These are phyloP conservation scores for Penicillium herquei DNA, from an alignment of 495 filamentous ascomycete genomes.

Conservation along the genomic window DNA sequence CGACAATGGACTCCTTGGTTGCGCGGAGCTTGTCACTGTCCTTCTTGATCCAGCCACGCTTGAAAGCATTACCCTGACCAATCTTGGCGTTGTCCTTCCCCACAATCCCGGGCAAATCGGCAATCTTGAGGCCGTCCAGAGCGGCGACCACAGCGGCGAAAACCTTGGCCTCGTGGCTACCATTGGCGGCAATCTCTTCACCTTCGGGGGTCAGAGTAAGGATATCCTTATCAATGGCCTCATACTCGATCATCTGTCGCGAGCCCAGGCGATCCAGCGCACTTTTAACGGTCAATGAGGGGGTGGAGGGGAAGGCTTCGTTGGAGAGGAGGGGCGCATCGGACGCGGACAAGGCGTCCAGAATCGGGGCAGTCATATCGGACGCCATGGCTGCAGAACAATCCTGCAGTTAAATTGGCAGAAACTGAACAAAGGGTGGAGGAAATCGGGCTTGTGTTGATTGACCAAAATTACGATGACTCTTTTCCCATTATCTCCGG, in stretches of 20 bases:
- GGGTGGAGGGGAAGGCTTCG: constrained; percentile 71
- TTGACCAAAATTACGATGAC: constrained; percentile 25
- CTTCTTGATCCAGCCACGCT: constrained; percentile 93
- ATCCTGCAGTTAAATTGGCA: constrained; percentile 23
- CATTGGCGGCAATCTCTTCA: constrained; percentile 72
- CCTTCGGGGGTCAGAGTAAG: constrained; percentile 77
- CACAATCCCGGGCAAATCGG: constrained; percentile 73
- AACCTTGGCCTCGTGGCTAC: constrained; percentile 92
- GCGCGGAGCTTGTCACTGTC: constrained; percentile 65
- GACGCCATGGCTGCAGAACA: constrained; percentile 49
- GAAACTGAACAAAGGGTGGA: constrained; percentile 8
- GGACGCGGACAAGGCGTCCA: constrained; percentile 63
- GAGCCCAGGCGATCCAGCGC: constrained; percentile 82
- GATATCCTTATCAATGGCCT: constrained; percentile 76
- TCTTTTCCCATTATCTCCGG: constrained; percentile 30
- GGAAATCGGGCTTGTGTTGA: constrained; percentile 16
- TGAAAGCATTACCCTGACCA: constrained; percentile 95
- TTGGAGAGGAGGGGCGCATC: constrained; percentile 66
- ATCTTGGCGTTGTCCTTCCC: constrained; percentile 83
- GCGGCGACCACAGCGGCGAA: constrained; percentile 80
- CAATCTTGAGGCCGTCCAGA: constrained; percentile 74
- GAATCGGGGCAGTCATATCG: constrained; percentile 63
- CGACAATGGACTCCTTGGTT: constrained; percentile 66
- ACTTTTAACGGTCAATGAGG: constrained; percentile 74
- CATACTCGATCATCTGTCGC: constrained; percentile 81